Evolutionary conservation across 2,329 filamentous ascomycete genomes (phyloP).

Genomic region (Pestalotiopsis sp.): DNA sequence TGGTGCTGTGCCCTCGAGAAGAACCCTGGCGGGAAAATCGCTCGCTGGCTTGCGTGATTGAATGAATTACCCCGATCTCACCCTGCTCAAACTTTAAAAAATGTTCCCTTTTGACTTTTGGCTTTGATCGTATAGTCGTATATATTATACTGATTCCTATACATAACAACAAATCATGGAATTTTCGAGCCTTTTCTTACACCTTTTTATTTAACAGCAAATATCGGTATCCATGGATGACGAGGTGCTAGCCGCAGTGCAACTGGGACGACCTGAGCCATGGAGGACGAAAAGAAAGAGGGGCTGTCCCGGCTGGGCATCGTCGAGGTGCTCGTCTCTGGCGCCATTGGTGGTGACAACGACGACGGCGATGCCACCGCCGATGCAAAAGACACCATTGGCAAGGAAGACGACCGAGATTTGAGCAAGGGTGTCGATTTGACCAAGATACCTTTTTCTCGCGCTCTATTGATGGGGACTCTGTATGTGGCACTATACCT

Average conservation of each 20-base stretch:
- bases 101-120: neutral
- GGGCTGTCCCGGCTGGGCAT: conserved; percentile 6
- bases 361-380: neutral
- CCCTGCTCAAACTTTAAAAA: neutral
- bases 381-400: neutral
- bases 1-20: no score
- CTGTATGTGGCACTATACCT: conserved; percentile 7
- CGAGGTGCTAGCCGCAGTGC: neutral
- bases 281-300: conserved; percentile 9
- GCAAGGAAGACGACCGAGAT: neutral
- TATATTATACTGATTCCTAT: neutral
- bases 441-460: neutral
- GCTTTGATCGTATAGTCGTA: neutral
- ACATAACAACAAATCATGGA: neutral
- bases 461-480: neutral
- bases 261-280: neutral
- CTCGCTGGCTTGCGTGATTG: neutral
- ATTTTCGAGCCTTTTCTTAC: neutral
- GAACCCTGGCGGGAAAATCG: neutral
- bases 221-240: conserved; percentile 2
- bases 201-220: neutral
- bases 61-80: neutral
- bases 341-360: neutral
- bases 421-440: neutral
- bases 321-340: neutral